Conservation (phyloP, 1,284 basidiomycete genomes). For the Phenoliferia sp. region DNA sequence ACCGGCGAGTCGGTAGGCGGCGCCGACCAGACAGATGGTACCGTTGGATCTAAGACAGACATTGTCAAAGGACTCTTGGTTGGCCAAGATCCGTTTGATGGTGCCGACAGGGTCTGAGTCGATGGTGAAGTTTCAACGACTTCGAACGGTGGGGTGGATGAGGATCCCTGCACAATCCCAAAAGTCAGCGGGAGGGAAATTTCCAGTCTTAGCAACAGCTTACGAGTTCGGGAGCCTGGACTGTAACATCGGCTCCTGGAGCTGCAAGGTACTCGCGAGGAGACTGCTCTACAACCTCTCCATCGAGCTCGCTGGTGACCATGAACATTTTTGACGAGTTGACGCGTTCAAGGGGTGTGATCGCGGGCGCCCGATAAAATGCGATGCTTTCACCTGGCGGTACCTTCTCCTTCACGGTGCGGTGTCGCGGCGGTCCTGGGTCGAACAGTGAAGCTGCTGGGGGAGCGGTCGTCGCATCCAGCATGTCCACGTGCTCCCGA, state of each 20-base stretch:
- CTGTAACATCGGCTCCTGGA: conserved; percentile 15
- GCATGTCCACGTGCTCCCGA: conserved; percentile 49
- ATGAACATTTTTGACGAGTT: conserved; percentile 50
- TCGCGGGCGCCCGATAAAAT: conserved; percentile 43
- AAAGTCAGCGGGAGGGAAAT: neutral
- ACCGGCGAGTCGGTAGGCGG: conserved; percentile 12
- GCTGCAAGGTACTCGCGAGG: conserved; percentile 23
- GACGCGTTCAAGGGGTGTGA: conserved; percentile 2
- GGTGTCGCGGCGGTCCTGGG: conserved; percentile 8
- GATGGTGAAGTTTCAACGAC: conserved; percentile 5
- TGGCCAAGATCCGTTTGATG: conserved; percentile 7
- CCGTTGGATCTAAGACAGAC: conserved; percentile 26
- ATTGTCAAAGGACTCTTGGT: conserved; percentile 20
- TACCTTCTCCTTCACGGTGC: neutral
- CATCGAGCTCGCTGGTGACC: conserved; percentile 61
- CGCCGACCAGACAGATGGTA: conserved; percentile 27
- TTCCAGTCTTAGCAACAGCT: neutral
- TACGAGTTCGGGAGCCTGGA: neutral
- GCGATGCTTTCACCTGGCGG: conserved; percentile 48
- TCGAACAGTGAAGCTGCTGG: conserved; percentile 12
- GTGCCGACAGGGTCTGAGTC: neutral
- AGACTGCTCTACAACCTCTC: conserved; percentile 45
- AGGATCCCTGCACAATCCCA: neutral
- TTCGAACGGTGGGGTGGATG: conserved; percentile 11
- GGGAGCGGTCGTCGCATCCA: conserved; percentile 58